Base-by-base conservation (phyloP, 1,139 yeast species). In the Torulaspora pretoriensis region DNA sequence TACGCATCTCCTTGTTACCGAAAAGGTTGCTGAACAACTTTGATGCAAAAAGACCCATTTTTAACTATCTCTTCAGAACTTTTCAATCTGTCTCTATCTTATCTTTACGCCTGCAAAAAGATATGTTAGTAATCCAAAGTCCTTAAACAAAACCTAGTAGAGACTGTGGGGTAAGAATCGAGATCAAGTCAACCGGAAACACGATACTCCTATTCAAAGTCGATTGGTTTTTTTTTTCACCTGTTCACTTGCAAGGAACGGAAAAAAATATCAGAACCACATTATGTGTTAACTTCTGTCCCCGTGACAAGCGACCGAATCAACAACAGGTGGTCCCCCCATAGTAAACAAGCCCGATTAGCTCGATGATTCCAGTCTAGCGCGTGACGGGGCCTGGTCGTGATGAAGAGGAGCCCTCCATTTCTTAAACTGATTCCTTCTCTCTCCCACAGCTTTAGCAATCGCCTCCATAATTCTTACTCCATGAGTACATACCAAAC, bases 1-100 rank as follows among this genome's bases (percentile, higher is more conserved):
- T 87, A 74, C 95, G 82, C 95, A 87, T 87, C 65, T 80, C 86
- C 68, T 78, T 80, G 72, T 80, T 81, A 68, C 85, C 85, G 63
- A 80, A 79, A 67, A 87, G 90, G 80, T 89, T 88, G 71, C 81
- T 81, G 69, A 87, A 82, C 72, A 87, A 78, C 74, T 84, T 87
- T 58, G 95, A 87, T 71, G 87, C 80, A 62, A 87, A 82, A 70
- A 86, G 76, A 75, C 96, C 96, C 96, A 87, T 85, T 48, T 50
- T 39, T 38, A 16, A 13, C 28, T 31, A 9, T 24, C 22, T 19
- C 22, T 34, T 24, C 25, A 27, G 37, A 28, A 36, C 28, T 26
- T 36, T 36, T 19, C 13, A 19, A 25, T 16, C 23, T 36, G 12
- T 36, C 37, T 16, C 22, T 23, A 31, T 25, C 16, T 30, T 35